A percentile compares a stretch with the other conserved stretches of the same genome.
Conservation (phyloP, 1,284 basidiomycete species). For the Ustilago vetiveriae region DNA sequence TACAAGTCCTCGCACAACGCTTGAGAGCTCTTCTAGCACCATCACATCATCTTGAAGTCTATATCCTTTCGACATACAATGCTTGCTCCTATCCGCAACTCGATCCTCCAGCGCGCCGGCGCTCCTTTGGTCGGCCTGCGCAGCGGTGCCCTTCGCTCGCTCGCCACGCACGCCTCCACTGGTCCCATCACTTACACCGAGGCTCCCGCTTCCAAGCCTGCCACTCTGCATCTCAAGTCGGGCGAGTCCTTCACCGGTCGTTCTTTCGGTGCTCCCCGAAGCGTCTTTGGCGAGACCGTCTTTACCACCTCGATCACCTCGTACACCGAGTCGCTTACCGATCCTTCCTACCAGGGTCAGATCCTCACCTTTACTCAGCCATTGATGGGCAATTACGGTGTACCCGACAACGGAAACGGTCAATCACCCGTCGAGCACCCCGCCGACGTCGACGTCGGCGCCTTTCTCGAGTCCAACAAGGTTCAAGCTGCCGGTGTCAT, state of each 20-base stretch:
- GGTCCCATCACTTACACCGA: slow-evolving; percentile 56
- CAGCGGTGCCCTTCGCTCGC: slow-evolving; percentile 17
- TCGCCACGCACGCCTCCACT: slow-evolving; percentile 26
- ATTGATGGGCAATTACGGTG: slow-evolving; percentile 98
- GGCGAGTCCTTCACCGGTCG: slow-evolving; percentile 89
- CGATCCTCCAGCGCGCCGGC: slow-evolving; percentile 36
- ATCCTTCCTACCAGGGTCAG: slow-evolving; percentile 97
- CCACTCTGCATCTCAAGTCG: slow-evolving; percentile 89
- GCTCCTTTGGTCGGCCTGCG: slow-evolving; percentile 17
- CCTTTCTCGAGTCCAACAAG: slow-evolving; percentile 80
- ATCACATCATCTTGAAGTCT: slow-evolving; percentile 19
- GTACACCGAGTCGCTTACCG: slow-evolving; percentile 99
- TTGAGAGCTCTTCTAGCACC: slow-evolving; percentile 20
- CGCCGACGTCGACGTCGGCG: slow-evolving; percentile 69
- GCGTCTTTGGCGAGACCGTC: slow-evolving; percentile 94
- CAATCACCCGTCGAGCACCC: slow-evolving; percentile 71
- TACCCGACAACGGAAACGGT: slow-evolving; percentile 76
- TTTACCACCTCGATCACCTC: slow-evolving; percentile 99
- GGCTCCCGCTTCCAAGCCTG: slow-evolving; percentile 71
- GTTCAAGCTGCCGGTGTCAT: slow-evolving; percentile 93
- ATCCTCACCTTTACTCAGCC: slow-evolving; percentile 98
- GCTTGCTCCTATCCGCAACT: slow-evolving; percentile 39
- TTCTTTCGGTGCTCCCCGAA: slow-evolving; percentile 87
- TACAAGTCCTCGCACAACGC: slow-evolving; percentile 56
- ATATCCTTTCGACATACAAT: slow-evolving; percentile 7